A percentile compares a stretch with the other conserved stretches of the same genome.
Conservation (phyloP, 768 basidiomycete species). For the Neoboletus magnificus region DNA sequence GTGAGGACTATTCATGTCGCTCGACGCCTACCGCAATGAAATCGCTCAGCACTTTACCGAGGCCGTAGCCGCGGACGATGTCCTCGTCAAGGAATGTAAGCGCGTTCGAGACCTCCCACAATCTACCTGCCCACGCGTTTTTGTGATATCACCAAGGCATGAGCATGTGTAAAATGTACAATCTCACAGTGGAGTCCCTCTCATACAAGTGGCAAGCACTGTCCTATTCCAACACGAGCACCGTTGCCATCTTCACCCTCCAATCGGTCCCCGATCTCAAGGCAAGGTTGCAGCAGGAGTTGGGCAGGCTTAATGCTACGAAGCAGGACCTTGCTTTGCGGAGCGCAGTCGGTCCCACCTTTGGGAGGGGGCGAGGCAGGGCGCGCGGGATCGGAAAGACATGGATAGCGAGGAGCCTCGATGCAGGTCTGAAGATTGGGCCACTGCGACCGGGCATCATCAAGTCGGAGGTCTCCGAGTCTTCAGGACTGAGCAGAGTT, state of each 20-base stretch:
- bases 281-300: slow-evolving; percentile 43
- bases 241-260: slow-evolving; percentile 47
- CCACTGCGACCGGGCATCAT: slow-evolving; percentile 7
- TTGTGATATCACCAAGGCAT: slow-evolving; percentile 42
- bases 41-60: slow-evolving; percentile 27
- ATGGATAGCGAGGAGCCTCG: slow-evolving; percentile 1
- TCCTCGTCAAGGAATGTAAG: slow-evolving; percentile 53
- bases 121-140: slow-evolving; percentile 12
- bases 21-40: slow-evolving; percentile 17
- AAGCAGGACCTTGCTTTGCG: slow-evolving; percentile 34
- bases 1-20: slow-evolving; percentile 17
- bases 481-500: slow-evolving; percentile 30
- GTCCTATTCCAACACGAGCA: slow-evolving; percentile 25
- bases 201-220: slow-evolving; percentile 70
- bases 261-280: slow-evolving; percentile 43
- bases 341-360: slow-evolving; percentile 9
- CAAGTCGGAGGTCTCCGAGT: slow-evolving; percentile 15
- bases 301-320: slow-evolving; percentile 19
- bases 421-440: slow-evolving; percentile 15
- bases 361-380: slow-evolving; percentile 14
- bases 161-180: slow-evolving; percentile 61
- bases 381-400: neutral
- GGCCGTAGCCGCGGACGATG: slow-evolving; percentile 37
- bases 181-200: slow-evolving; percentile 48
- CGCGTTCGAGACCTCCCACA: slow-evolving; percentile 1